Evolutionary conservation across 2,329 filamentous ascomycete species (phyloP), one percentile per base, ranked within the genome.

Genomic region (Botryosphaeria dothidea): DNA sequence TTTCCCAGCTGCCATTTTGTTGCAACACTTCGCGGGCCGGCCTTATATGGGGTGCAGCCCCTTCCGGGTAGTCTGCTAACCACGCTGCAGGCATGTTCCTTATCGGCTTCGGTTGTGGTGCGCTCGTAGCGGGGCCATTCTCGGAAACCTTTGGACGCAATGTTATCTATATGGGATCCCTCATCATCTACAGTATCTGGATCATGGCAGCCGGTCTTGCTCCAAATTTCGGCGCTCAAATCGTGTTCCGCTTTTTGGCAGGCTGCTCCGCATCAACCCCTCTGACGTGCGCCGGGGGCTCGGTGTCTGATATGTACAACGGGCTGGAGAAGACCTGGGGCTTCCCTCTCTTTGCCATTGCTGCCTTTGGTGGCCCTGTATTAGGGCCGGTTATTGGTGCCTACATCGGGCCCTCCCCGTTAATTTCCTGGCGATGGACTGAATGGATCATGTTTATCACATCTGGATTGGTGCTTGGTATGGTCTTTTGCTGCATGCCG

Each of bases 281-380:
- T 19, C 72, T 77, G 67, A 83, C 76, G 46, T 84, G 72, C 68
- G 81, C 80, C 9, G 81, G 81, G 1, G 81, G 81, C 3, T 79
- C 77, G 0, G 75, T 83, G 4, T 74, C 76, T 8, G 83, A 85
- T 69, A 73, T 84, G 36, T 85, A 80, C 71, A 76, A 75, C 45
- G 77, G 81, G 0, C 72, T 82, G 25, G 82, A 85, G 68, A 77
- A 81, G 61, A 81, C 82, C 0, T 81, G 80, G 57, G 79, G 78
- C 13, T 85, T 86, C 64, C 83, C 83, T 0, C 69, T 84, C 3
- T 84, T 83, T 58, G 80, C 82, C 1, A 81, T 80, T 69, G 77
- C 78, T 0, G 79, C 80, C 3, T 77, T 77, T 58, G 72, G 70
- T 67, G 79, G 79, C 1, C 79, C 79, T 1, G 71, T 77, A 45